Evolutionary conservation across 2,329 filamentous ascomycete genomes (phyloP).

Genomic region (Fusarium annulatum): DNA sequence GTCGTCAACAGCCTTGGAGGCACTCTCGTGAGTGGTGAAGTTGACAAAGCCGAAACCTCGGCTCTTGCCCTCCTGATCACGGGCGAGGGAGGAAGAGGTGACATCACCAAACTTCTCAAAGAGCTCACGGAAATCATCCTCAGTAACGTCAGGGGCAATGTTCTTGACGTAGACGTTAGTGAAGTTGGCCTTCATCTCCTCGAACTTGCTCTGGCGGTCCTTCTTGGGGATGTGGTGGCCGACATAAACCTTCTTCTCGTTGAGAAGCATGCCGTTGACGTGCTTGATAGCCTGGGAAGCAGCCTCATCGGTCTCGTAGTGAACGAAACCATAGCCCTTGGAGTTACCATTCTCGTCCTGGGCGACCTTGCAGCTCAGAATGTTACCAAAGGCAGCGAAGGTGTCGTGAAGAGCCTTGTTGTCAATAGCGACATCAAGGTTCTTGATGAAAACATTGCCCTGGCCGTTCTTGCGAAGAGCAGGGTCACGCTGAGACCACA

Average conservation of each 20-base stretch:
- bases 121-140: constrained; percentile 93
- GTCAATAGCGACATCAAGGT: constrained; percentile 97
- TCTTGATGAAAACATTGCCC: constrained; percentile 99
- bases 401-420: constrained; percentile 99
- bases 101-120: constrained; percentile 95
- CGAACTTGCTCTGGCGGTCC: constrained; percentile 99
- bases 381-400: constrained; percentile 98
- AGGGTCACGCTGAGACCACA: constrained; percentile 99
- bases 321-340: constrained; percentile 98
- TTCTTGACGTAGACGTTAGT: constrained; percentile 99
- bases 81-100: constrained; percentile 93
- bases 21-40: constrained; percentile 91
- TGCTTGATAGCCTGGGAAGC: constrained; percentile 98
- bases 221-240: constrained; percentile 99
- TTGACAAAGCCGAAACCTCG: constrained; percentile 97
- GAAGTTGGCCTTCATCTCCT: constrained; percentile 99
- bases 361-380: constrained; percentile 98
- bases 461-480: constrained; percentile 99
- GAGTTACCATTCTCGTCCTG: constrained; percentile 97
- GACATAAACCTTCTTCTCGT: constrained; percentile 99
- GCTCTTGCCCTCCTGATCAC: constrained; percentile 90
- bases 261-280: constrained; percentile 99
- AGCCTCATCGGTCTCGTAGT: constrained; percentile 99
- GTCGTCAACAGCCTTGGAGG: constrained; percentile 86
- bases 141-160: constrained; percentile 83